Evolutionary conservation across 352 stramenopile genomes (phyloP).

Genomic region (Globisporangium okanoganense): DNA sequence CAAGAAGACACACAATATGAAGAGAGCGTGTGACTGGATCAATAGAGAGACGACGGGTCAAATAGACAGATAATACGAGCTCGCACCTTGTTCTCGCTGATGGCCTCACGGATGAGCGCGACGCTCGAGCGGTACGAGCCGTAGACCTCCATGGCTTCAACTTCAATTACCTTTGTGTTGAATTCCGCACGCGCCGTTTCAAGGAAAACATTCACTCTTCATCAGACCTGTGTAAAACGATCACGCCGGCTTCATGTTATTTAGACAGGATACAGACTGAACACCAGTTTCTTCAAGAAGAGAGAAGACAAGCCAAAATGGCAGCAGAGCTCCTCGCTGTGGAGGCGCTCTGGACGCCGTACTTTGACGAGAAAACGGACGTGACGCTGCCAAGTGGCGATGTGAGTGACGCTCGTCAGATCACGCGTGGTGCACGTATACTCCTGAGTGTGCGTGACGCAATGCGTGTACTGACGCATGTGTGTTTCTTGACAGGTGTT

Average conservation of each 20-base stretch:
- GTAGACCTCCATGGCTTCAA: slow-evolving; percentile 47
- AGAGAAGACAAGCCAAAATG: background rate
- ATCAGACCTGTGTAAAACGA: background rate
- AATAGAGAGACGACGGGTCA: background rate
- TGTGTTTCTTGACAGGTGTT: slow-evolving; percentile 46
- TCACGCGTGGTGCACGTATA: background rate
- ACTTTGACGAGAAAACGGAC: slow-evolving; percentile 75
- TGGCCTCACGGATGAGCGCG: slow-evolving; percentile 54
- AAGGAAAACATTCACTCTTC: background rate
- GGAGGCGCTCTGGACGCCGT: slow-evolving; percentile 41
- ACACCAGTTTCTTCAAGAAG: background rate
- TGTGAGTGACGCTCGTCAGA: slow-evolving; percentile 23
- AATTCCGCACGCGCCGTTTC: slow-evolving; percentile 3
- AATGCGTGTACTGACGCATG: background rate
- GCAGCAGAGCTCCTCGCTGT: background rate
- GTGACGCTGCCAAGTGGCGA: slow-evolving; percentile 58
- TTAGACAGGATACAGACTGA: too few species aligned
- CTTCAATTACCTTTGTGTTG: background rate
- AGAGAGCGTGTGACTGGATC: background rate
- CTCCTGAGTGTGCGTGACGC: background rate
- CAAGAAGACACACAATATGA: background rate
- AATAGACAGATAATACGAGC: background rate
- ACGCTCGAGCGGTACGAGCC: slow-evolving; percentile 43
- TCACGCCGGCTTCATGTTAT: background rate
- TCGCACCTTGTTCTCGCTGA: slow-evolving; percentile 58